phyloP scores from a whole-genome alignment of 2,329 filamentous ascomycete genomes.

The Magnaporthiopsis poae region DNA sequence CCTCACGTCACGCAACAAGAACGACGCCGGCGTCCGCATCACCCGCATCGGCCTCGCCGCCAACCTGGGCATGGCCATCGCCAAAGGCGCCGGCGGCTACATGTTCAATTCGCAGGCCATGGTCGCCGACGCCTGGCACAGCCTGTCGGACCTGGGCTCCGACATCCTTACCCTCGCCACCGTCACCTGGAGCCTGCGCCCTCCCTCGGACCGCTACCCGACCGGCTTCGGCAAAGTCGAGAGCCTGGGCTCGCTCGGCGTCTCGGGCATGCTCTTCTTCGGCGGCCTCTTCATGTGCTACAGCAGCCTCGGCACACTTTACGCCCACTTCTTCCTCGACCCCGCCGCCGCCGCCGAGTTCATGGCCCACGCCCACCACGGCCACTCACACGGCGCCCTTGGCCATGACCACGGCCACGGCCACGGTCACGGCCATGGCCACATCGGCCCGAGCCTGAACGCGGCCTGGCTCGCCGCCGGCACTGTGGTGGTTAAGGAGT shows the following conservation, averaged over 20 bases:
- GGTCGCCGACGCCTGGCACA: constrained; percentile 89
- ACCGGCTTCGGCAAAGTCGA: constrained; percentile 96
- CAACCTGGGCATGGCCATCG: constrained; percentile 88
- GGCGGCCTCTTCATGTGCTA: constrained; percentile 89
- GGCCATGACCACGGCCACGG: constrained; percentile 40
- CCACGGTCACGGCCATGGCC: constrained; percentile 58
- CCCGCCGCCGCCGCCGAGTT: constrained; percentile 42
- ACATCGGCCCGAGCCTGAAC: constrained; percentile 74
- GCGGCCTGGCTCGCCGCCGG: constrained; percentile 89
- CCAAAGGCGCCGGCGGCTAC: constrained; percentile 86
- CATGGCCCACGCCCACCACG: constrained; percentile 42
- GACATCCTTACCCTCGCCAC: constrained; percentile 90
- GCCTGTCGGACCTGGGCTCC: constrained; percentile 86
- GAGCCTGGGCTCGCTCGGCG: constrained; percentile 83
- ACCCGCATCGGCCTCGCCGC: constrained; percentile 80
- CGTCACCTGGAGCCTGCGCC: constrained; percentile 82
- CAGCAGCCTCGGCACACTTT: constrained; percentile 60
- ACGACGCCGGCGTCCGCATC: constrained; percentile 87
- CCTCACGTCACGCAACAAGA: constrained; percentile 70
- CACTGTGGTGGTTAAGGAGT: constrained; percentile 88
- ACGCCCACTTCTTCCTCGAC: constrained; percentile 64
- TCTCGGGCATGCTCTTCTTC: constrained; percentile 79
- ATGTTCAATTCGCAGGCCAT: constrained; percentile 90
- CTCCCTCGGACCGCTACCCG: constrained; percentile 74
- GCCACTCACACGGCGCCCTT: constrained; percentile 43